Base-by-base conservation (phyloP, 805 yeast species). In the Starmerella davenportii region DNA sequence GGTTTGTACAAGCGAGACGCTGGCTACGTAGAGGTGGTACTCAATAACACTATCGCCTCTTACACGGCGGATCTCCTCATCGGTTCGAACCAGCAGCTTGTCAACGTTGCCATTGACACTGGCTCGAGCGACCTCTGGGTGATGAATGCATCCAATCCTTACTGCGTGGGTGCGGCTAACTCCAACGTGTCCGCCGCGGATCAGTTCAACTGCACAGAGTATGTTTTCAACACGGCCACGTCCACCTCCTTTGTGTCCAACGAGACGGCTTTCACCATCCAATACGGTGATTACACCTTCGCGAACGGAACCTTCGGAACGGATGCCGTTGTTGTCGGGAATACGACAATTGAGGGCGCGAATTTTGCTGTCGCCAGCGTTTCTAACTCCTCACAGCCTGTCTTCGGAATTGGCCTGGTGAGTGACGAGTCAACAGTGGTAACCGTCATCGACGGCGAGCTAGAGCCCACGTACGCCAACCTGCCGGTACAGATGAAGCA, bases 121-220 rank as follows among this genome's bases (percentile, higher is more conserved):
- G 90, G 90, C 3, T 76, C 85, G 0, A 66, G 79, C 1, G 90
- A 79, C 52, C 53, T 77, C 37, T 77, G 82, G 81, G 70, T 76
- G 33, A 63, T 68, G 49, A 57, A 61, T 21, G 44, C 64, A 1
- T 49, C 58, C 31, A 72, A 71, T 48, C 66, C 75, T 2, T 66
- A 61, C 44, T 59, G 58, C 43, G 46, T 51, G n/a, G 21, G 38
- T 3, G 17, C 19, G n/a, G 14, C 18, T 16, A 13, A 25, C 14
- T 17, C 32, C 13, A 15, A n/a, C 18, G 39, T 13, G 21, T 16
- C 39, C 17, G 4, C 15, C 18, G 2, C 29, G 29, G 34, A 42
- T 16, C 28, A 27, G 30, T 45, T 50, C 27, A 41, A 44, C 17
- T 55, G 59, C 46, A 37, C 38, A 11, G 34, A 41, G 7, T 46